Conservation (phyloP, 225 moss, liverwort and hornwort genomes). For the Rhytidiadelphus loreus region DNA sequence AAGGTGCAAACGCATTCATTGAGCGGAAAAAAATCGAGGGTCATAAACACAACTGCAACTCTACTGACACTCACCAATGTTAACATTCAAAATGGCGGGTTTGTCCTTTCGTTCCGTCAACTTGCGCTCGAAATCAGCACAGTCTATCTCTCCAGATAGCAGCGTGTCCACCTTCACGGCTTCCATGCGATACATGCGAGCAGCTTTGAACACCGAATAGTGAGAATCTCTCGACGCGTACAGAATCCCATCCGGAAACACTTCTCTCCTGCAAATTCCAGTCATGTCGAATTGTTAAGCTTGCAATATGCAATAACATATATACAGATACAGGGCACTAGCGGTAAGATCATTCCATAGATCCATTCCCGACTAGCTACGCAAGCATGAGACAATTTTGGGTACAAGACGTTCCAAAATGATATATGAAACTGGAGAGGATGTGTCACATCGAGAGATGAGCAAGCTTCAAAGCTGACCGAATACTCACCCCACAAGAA, state of each 20-base stretch:
- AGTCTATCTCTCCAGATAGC: slow-evolving; percentile 86
- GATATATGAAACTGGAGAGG: neutral
- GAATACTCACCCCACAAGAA: slow-evolving; percentile 16
- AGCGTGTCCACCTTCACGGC: slow-evolving; percentile 81
- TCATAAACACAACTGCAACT: neutral
- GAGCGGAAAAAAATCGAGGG: neutral
- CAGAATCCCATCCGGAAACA: slow-evolving; percentile 72
- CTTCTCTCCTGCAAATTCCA: slow-evolving; percentile 52
- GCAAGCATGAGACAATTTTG: neutral
- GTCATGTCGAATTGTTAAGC: neutral
- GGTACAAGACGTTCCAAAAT: neutral
- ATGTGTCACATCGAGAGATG: neutral
- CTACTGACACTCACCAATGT: slow-evolving; percentile 3
- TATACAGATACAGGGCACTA: neutral
- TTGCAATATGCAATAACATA: neutral
- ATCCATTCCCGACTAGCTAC: neutral
- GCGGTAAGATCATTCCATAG: neutral
- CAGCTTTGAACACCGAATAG: slow-evolving; percentile 54
- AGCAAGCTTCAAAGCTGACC: neutral
- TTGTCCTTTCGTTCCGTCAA: slow-evolving; percentile 50
- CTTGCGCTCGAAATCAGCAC: slow-evolving; percentile 55
- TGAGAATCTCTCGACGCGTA: slow-evolving; percentile 77
- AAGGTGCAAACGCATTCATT: neutral
- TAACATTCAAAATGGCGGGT: slow-evolving; percentile 83
- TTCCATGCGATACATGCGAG: slow-evolving; percentile 93